Conservation (phyloP, 225 moss, liverwort and hornwort species). For the Neckera pumila region DNA sequence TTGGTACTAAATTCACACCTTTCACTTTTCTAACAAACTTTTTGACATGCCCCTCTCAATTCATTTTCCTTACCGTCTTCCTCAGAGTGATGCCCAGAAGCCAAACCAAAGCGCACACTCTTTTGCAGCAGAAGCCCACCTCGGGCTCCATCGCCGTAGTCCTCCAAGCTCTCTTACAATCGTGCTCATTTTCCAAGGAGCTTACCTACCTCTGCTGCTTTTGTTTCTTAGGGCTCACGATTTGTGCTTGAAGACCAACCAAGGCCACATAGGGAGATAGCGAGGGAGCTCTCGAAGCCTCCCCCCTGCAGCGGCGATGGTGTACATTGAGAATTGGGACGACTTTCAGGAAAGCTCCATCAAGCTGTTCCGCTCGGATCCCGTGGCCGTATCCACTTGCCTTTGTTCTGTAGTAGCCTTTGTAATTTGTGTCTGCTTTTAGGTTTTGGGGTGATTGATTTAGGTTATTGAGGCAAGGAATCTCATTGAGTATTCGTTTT, state of each 20-base stretch:
- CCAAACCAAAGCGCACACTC: neutral
- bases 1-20: neutral
- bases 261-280: neutral
- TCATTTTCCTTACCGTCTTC: neutral
- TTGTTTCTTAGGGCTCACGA: neutral
- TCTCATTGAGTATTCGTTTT: neutral
- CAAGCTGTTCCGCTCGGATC: conserved; percentile 75
- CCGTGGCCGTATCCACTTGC: conserved; percentile 41
- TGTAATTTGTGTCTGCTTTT: neutral
- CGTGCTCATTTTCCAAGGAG: neutral
- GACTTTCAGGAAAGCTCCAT: conserved; percentile 70
- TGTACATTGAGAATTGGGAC: conserved; percentile 86
- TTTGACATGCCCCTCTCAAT: neutral
- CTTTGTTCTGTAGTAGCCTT: neutral
- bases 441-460: neutral
- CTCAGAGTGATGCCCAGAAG: neutral
- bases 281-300: neutral
- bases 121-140: neutral
- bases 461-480: neutral
- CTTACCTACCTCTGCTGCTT: neutral
- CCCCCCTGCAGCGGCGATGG: conserved; percentile 31
- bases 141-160: neutral
- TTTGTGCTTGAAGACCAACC: neutral
- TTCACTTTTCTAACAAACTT: neutral
- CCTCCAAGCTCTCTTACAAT: neutral